Percentiles rank a stretch among this genome's conserved stretches.
phyloP scores from a whole-genome alignment of 2,329 filamentous ascomycete genomes.

The Apiospora koreana region DNA sequence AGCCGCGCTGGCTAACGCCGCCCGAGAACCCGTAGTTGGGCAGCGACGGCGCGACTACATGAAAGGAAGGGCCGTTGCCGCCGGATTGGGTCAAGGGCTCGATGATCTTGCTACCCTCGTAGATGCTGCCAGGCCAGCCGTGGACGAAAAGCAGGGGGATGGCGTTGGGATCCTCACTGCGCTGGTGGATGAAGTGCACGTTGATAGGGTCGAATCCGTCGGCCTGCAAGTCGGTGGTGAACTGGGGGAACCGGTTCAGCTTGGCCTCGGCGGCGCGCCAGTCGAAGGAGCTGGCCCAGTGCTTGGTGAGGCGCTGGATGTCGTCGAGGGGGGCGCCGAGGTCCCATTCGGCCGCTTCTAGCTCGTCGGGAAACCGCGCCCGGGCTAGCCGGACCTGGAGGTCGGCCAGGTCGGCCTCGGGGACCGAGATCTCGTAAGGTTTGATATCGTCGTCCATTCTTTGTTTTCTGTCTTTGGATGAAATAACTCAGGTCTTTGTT shows the following conservation, averaged over 20 bases:
- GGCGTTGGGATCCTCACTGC: slow-evolving; percentile 46
- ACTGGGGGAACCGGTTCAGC: slow-evolving; percentile 64
- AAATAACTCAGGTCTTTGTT: not conserved
- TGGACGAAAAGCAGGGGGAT: slow-evolving; percentile 31
- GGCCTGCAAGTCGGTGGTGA: slow-evolving; percentile 51
- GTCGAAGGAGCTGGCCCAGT: slow-evolving; percentile 60
- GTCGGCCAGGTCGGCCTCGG: slow-evolving; percentile 51
- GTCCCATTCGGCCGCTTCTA: slow-evolving; percentile 52
- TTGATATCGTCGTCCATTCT: slow-evolving; percentile 11
- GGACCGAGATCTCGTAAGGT: slow-evolving; percentile 51
- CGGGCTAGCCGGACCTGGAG: slow-evolving; percentile 57
- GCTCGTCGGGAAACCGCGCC: slow-evolving; percentile 58
- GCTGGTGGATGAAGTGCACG: slow-evolving; percentile 62
- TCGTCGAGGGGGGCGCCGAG: slow-evolving; percentile 62
- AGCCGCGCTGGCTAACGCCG: slow-evolving; percentile 47
- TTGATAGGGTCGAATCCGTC: slow-evolving; percentile 59
- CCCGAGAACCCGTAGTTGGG: slow-evolving; percentile 47
- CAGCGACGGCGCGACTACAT: slow-evolving; percentile 48
- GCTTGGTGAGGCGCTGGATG: slow-evolving; percentile 56
- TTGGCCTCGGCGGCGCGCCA: slow-evolving; percentile 61
- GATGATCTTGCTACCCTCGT: slow-evolving; percentile 60
- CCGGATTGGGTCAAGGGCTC: slow-evolving; percentile 29
- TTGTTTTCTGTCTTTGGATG: not conserved
- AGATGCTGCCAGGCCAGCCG: slow-evolving; percentile 57
- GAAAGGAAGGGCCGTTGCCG: slow-evolving; percentile 38